A percentile compares a stretch with the other conserved stretches of the same genome.
Conservation (phyloP, 1,139 yeast genomes). For the Diutina siamensis region DNA sequence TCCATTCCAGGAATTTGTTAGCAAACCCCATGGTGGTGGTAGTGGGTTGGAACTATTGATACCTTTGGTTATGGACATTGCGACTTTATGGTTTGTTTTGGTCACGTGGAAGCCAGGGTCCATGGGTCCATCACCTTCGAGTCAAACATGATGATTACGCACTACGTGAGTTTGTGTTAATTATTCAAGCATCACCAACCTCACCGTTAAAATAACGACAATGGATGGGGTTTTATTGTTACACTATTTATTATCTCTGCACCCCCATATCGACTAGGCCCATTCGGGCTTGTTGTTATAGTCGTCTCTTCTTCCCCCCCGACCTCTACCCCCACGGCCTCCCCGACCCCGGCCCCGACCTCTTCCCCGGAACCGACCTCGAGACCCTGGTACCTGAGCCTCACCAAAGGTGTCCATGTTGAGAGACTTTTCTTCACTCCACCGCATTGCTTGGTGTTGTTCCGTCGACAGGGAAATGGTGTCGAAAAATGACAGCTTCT, state of each 20-base stretch:
- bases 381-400: conserved; percentile 20
- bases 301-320: conserved; percentile 20
- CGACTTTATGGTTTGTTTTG: neutral
- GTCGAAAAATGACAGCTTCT: conserved; percentile 66
- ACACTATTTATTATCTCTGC: too few species aligned
- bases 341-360: conserved; percentile 22
- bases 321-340: conserved; percentile 16
- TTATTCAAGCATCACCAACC: too few species aligned
- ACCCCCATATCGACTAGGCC: conserved; percentile 9
- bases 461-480: conserved; percentile 42
- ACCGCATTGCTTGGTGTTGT: conserved; percentile 5
- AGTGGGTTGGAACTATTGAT: neutral
- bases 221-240: too few species aligned
- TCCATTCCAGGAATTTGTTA: conserved; percentile 24
- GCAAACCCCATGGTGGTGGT: conserved; percentile 3
- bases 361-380: conserved; percentile 21
- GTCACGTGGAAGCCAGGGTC: neutral
- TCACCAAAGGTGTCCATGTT: conserved; percentile 65
- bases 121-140: too few species aligned
- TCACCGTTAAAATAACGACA: too few species aligned
- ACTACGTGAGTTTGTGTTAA: too few species aligned
- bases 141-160: too few species aligned
- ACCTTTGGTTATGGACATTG: neutral
- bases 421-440: conserved; percentile 12
- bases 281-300: conserved; percentile 16